Base-by-base conservation (phyloP, 192 early-diverging fungal genomes). In the Backusella macrospora region DNA sequence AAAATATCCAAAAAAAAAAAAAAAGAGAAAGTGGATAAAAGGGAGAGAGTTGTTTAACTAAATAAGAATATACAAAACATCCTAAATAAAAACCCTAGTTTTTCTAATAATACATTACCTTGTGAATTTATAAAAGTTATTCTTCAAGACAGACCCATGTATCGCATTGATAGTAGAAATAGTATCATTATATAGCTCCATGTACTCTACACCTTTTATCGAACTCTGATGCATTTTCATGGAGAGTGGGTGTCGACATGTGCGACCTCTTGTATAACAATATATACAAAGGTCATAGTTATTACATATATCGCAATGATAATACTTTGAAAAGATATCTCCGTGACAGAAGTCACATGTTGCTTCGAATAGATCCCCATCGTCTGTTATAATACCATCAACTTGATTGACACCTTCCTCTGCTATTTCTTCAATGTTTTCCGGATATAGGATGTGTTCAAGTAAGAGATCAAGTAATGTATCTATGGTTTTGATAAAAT, bases 291-390 rank as follows among this genome's bases (percentile, higher is more conserved):
- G 52, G 39, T 79, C 78, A 46, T 71, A 66, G 5, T 67, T 48
- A 0, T 65, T 14, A 45, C 78, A 79, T 3, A 62, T 12, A 4
- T 38, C 23, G 39, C 78, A 79, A 15, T 74, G 65, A 48, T 75
- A 79, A 21, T 71, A 74, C 12, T 73, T 44, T 5, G 62, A 38
- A 40, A 71, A 79, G 0, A 79, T 65, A 59, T 79, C 78, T 7
- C 45, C 23, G 12, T 62, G 62, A 18, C 78, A 79, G 34, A 79
- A 79, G 38, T 79, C 78, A 47, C 78, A 78, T 13, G 44, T 43
- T 10, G 16, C 18, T 14, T 45, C 26, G 42, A 52, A 66, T 23
- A 43, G 18, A 39, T 12, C 5, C 10, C 23, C 23, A 10, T 62
- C 4, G 21, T 66, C 63, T 5, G n/a, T 15, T 14, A 40, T 37